phyloP scores from a whole-genome alignment of 1,284 basidiomycete species.

The Cystobasidium sp. region DNA sequence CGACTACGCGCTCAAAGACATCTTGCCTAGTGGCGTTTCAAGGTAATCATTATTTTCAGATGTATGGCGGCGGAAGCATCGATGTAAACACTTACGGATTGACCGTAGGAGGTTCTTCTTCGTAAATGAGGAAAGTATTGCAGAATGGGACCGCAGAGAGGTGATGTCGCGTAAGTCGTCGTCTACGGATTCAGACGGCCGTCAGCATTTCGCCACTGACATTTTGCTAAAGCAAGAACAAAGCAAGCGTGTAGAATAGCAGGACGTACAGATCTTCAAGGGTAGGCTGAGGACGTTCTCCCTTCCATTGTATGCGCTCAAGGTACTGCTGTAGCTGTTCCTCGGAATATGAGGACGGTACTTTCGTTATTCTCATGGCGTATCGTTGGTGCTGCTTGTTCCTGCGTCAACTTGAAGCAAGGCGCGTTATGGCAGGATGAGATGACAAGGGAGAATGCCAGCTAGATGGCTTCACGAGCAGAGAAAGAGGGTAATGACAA shows the following conservation, averaged over 20 bases:
- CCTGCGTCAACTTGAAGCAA: constrained; percentile 6
- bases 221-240: not conserved
- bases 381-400: not conserved
- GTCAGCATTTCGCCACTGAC: constrained; percentile 13
- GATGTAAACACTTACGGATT: constrained; percentile 20
- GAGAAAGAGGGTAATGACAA: not conserved
- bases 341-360: constrained; percentile 30
- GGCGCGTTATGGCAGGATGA: not conserved
- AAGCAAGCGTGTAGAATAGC: not conserved
- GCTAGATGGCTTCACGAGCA: constrained; percentile 11
- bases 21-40: constrained; percentile 20
- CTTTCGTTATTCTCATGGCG: constrained; percentile 30
- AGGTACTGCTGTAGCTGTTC: constrained; percentile 33
- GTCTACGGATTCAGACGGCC: constrained; percentile 20
- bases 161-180: constrained; percentile 25
- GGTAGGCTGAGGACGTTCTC: constrained; percentile 23
- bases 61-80: not conserved
- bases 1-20: constrained; percentile 20
- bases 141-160: constrained; percentile 29
- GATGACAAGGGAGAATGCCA: not conserved
- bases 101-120: constrained; percentile 10
- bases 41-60: not conserved
- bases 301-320: constrained; percentile 25
- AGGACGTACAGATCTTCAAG: constrained; percentile 23
- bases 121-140: constrained; percentile 35